phyloP scores from a whole-genome alignment of 768 basidiomycete genomes.

The Chiua virens region DNA sequence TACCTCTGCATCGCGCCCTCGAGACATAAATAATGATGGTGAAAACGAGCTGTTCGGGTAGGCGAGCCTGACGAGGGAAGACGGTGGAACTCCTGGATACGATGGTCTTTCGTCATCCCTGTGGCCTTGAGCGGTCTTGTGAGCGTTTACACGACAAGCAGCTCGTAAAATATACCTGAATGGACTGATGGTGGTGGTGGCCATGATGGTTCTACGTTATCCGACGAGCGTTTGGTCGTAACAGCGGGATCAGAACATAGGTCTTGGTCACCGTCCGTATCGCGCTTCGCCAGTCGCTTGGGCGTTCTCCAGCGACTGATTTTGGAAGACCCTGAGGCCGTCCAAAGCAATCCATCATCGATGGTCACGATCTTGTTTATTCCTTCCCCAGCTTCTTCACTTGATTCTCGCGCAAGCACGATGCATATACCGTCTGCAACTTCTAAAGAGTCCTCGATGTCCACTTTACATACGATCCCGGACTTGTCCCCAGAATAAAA shows the following conservation, averaged over 20 bases:
- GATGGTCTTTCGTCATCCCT: conserved; percentile 28
- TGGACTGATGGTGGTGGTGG: conserved; percentile 7
- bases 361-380: conserved; percentile 82
- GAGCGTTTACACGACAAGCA: conserved; percentile 1
- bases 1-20: conserved; percentile 70
- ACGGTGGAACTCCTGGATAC: conserved; percentile 66
- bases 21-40: conserved; percentile 31
- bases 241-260: conserved; percentile 10
- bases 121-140: conserved; percentile 16
- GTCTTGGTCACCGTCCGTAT: conserved; percentile 14
- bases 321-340: conserved; percentile 79
- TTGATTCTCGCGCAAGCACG: conserved; percentile 71
- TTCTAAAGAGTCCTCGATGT: conserved; percentile 78
- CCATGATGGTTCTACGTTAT: conserved; percentile 18
- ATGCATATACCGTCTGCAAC: conserved; percentile 89
- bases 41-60: conserved; percentile 66
- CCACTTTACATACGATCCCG: conserved; percentile 89
- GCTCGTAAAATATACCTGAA: conserved; percentile 20
- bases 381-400: conserved; percentile 51
- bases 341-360: conserved; percentile 88
- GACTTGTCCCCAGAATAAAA: conserved; percentile 96
- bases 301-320: conserved; percentile 80
- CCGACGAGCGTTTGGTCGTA: conserved; percentile 9
- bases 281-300: conserved; percentile 36
- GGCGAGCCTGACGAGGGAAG: conserved; percentile 65